Conservation (phyloP, 192 early-diverging fungal genomes). For the Anaeromyces robustus region DNA sequence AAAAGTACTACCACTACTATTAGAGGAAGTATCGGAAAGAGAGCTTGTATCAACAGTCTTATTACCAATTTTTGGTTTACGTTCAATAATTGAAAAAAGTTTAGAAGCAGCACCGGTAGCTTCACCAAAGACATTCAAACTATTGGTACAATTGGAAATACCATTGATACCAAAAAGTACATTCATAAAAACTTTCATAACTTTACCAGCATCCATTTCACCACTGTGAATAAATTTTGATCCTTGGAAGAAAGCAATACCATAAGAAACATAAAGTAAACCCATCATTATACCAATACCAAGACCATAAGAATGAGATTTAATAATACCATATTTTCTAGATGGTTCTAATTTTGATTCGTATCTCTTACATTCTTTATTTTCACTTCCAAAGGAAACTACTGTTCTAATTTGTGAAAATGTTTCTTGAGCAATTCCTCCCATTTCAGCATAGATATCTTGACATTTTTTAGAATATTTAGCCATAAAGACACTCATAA, state of each 20-base stretch:
- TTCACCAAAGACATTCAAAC: constrained; percentile 55
- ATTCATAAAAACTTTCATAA: constrained; percentile 76
- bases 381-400: too few relatives aligned
- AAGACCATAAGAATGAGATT: too few relatives aligned
- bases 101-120: constrained; percentile 68
- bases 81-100: constrained; percentile 69
- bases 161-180: constrained; percentile 72
- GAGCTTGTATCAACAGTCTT: too few relatives aligned
- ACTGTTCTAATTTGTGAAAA: too few relatives aligned
- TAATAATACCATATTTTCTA: too few relatives aligned
- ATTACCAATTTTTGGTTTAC: constrained; percentile 61
- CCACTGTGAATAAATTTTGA: constrained; percentile 21
- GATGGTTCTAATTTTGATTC: too few relatives aligned
- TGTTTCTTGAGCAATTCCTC: too few relatives aligned
- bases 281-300: too few relatives aligned
- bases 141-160: constrained; percentile 52
- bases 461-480: constrained; percentile 26
- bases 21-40: too few relatives aligned
- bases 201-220: constrained; percentile 21
- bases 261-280: constrained; percentile 11
- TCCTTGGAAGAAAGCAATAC: constrained; percentile 33
- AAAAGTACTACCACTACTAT: too few relatives aligned
- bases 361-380: constrained; percentile 50
- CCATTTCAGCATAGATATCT: constrained; percentile 73
- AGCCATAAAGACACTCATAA: constrained; percentile 40